Evolutionary conservation across 495 filamentous ascomycete species (phyloP).

Genomic region (Neurospora discreta): DNA sequence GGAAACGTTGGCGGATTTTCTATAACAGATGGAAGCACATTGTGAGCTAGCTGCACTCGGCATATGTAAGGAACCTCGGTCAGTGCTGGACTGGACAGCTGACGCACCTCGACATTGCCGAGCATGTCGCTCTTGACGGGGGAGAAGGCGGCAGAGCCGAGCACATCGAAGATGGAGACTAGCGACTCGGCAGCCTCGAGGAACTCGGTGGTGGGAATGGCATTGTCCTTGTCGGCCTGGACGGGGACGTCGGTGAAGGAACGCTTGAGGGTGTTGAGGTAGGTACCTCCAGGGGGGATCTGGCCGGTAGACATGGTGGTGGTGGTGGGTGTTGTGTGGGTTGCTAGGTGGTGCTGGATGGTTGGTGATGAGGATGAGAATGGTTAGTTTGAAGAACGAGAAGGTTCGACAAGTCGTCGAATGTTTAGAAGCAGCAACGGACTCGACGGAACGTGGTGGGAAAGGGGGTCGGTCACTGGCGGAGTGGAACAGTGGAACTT

Average conservation of each 20-base stretch:
- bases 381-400: background rate
- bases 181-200: constrained; percentile 82
- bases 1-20: constrained; percentile 85
- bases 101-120: constrained; percentile 78
- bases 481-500: background rate
- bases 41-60: constrained; percentile 1
- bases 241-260: constrained; percentile 77
- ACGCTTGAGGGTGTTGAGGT: constrained; percentile 70
- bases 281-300: constrained; percentile 58
- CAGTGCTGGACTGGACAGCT: background rate
- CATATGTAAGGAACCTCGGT: background rate
- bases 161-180: constrained; percentile 74
- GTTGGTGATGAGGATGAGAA: background rate
- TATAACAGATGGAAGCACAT: constrained; percentile 18
- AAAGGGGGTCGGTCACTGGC: constrained; percentile 1
- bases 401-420: background rate
- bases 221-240: constrained; percentile 57
- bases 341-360: background rate
- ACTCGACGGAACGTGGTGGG: background rate
- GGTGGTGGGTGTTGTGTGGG: constrained; percentile 1
- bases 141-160: constrained; percentile 71
- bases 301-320: constrained; percentile 26
- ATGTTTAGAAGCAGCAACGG: constrained; percentile 2
- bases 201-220: constrained; percentile 75
- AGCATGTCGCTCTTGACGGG: constrained; percentile 84